phyloP scores from a whole-genome alignment of 108 stramenopile genomes.

The Cyclostephanos tholiformis region DNA sequence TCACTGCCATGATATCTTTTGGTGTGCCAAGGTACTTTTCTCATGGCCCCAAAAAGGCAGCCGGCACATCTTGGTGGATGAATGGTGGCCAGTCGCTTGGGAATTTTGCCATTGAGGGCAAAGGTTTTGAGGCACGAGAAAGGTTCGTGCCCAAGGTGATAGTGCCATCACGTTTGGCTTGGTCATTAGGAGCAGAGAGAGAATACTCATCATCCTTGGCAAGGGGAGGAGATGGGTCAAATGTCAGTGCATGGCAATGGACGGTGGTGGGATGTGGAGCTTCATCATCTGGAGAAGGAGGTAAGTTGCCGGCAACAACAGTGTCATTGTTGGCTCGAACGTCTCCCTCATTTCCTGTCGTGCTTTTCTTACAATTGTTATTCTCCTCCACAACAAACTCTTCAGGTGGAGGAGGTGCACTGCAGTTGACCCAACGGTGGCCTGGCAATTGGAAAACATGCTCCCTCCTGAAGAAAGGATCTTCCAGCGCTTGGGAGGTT shows the following conservation, averaged over 20 bases:
- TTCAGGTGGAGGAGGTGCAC: neutral
- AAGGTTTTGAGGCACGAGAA: neutral
- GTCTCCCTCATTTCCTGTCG: neutral
- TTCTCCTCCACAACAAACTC: neutral
- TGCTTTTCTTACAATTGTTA: neutral
- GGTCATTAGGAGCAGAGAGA: neutral
- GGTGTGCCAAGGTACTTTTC: neutral
- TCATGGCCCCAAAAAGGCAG: constrained; percentile 19
- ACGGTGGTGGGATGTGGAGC: neutral
- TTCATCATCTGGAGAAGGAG: neutral
- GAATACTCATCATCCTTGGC: neutral
- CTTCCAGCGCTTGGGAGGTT: neutral
- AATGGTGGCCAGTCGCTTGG: neutral
- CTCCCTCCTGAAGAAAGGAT: neutral
- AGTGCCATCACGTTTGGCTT: constrained; percentile 4
- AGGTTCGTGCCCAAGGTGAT: neutral
- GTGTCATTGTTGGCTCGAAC: neutral
- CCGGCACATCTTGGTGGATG: neutral
- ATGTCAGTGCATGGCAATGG: neutral
- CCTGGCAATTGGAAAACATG: neutral
- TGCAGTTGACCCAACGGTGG: neutral
- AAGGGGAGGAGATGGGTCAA: neutral
- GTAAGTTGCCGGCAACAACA: neutral
- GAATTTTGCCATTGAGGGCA: neutral
- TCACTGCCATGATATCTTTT: neutral